These are phyloP conservation scores for Exophiala spinifera DNA, from an alignment of 2,329 filamentous ascomycete genomes.

Conservation along the genomic window DNA sequence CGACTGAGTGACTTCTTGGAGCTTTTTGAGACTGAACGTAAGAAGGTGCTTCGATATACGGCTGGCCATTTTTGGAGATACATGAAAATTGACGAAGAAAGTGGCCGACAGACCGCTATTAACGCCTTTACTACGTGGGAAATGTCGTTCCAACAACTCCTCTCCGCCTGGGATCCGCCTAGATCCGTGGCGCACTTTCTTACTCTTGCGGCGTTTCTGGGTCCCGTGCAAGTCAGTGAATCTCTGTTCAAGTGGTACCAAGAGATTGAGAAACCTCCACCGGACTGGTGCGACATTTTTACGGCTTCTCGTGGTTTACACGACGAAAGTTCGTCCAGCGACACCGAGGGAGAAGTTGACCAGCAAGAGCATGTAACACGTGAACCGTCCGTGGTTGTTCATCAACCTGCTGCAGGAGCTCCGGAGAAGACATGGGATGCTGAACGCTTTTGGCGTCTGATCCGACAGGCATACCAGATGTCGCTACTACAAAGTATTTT, in stretches of 20 bases:
- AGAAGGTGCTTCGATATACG: slow-evolving; percentile 7
- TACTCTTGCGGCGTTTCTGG: slow-evolving; percentile 2
- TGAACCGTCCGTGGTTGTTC: too few relatives aligned
- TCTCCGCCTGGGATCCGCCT: not conserved
- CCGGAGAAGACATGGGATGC: slow-evolving; percentile 2
- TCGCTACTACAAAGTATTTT: slow-evolving; percentile 8
- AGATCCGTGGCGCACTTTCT: not conserved
- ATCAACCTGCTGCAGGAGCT: not conserved
- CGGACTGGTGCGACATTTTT: too few relatives aligned
- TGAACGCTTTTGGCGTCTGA: slow-evolving; percentile 9
- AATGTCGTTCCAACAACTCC: slow-evolving; percentile 5
- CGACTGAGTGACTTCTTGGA: not conserved
- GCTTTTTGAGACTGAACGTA: not conserved
- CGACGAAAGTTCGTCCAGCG: too few relatives aligned
- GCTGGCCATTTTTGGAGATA: slow-evolving; percentile 6
- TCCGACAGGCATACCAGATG: slow-evolving; percentile 6
- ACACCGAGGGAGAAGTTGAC: too few relatives aligned
- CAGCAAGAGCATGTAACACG: too few relatives aligned
- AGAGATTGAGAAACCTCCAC: not conserved
- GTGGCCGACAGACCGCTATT: slow-evolving; percentile 1
- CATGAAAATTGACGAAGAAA: not conserved
- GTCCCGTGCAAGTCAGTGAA: slow-evolving; percentile 1
- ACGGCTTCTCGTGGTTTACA: too few relatives aligned
- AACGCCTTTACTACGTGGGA: slow-evolving; percentile 7
- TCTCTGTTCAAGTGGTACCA: slow-evolving; percentile 5